These are phyloP conservation scores for Neofusicoccum sp. DNA, from an alignment of 2,329 filamentous ascomycete species.

Conservation along the genomic window DNA sequence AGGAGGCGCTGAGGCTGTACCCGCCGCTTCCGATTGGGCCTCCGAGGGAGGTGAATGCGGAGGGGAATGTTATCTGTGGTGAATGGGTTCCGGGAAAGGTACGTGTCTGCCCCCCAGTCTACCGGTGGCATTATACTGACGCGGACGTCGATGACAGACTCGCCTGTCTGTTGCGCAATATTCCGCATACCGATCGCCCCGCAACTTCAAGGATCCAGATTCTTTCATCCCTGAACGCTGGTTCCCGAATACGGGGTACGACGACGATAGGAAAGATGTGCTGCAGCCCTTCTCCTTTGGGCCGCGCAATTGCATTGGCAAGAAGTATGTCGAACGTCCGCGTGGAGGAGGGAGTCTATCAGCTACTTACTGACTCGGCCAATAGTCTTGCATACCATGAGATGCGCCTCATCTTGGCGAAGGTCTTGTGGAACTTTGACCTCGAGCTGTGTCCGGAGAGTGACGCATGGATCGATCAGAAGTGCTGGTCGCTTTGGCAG, in stretches of 20 bases:
- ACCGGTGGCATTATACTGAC: background rate
- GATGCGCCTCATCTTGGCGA: constrained; percentile 41
- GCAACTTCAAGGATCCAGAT: constrained; percentile 36
- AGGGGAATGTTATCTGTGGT: constrained; percentile 38
- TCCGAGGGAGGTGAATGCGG: constrained; percentile 33
- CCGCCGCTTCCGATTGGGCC: constrained; percentile 38
- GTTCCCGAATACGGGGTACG: constrained; percentile 29
- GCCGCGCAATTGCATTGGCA: constrained; percentile 38
- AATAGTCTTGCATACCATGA: constrained; percentile 39
- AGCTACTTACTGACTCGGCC: background rate
- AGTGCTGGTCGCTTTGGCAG: constrained; percentile 37
- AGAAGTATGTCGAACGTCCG: constrained; percentile 32
- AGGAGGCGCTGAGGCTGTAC: constrained; percentile 43
- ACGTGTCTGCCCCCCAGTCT: constrained; percentile 1
- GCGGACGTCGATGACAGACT: background rate
- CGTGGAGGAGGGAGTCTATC: background rate
- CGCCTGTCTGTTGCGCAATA: constrained; percentile 9
- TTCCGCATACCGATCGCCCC: constrained; percentile 15
- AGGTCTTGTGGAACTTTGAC: constrained; percentile 41
- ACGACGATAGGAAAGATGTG: constrained; percentile 31
- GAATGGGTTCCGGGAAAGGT: constrained; percentile 34
- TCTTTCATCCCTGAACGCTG: constrained; percentile 44
- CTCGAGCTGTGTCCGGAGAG: constrained; percentile 35
- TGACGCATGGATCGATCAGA: constrained; percentile 31
- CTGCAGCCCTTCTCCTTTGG: constrained; percentile 47